Evolutionary conservation across 2,329 filamentous ascomycete species (phyloP), one percentile per base, ranked within the genome.

Genomic region (Neonectria coccinea): DNA sequence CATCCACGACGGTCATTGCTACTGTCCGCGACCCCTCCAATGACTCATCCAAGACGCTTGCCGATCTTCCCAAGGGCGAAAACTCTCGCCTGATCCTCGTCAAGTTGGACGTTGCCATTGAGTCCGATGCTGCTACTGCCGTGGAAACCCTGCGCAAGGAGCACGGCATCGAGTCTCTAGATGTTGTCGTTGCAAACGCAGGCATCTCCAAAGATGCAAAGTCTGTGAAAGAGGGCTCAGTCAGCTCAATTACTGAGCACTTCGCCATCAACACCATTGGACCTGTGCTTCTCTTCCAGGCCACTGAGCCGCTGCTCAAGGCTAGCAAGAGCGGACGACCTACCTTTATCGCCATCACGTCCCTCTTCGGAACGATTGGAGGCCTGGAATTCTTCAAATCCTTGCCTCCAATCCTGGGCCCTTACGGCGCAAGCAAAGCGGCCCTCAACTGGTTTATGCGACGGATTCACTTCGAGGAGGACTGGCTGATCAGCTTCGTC

Each of bases 1-100:
- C 86, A 67, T 86, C 86, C 68, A 56, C 53, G 11, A 55, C 48
- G 4, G 53, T 65, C 10, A 41, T 65, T 22, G 57, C n/a, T 5
- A 54, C 57, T 11, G 47, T 61, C 12, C 62, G 62, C 8, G 27
- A 65, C 22, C 41, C 48, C 3, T 33, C 25, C 8, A 47, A 65
- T 10, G 31, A 27, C 12, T 36, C 57, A 4, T 57, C 57, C 3
- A n/a, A 48, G 10, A 22, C 12, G 5, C 54, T 62, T 1, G 16
- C 14, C 3, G 14, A 20, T 4, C 36, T 65, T 3, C 59, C 54
- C n/a, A 58, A 51, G 59, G 63, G 16, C 4, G 27, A 16, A 2
- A 50, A 33, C 16, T 47, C 54, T 14, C 42, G 16, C 2, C 50
- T 65, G 3, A 62, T 65, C 20, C n/a, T 45, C 2, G 52, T 65